A percentile compares a stretch with the other conserved stretches of the same genome.
phyloP scores from a whole-genome alignment of 306 rosid genomes.

The Corylus heterophylla region DNA sequence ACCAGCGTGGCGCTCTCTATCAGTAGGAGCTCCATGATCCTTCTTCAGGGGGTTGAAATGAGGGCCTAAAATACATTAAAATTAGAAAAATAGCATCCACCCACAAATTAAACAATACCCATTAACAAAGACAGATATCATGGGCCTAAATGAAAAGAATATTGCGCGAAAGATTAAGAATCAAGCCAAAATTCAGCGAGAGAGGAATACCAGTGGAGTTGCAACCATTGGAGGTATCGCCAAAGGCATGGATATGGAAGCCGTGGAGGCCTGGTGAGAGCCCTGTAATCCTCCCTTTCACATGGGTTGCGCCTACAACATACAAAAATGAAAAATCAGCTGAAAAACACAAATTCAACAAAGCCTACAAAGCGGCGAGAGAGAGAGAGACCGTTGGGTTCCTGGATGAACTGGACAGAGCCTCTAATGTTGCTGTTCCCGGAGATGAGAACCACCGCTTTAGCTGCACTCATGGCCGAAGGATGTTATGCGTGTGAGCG shows the following conservation, averaged over 20 bases:
- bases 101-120: not conserved
- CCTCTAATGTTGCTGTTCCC: conserved; percentile 62
- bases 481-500: not conserved
- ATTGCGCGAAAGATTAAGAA: not conserved
- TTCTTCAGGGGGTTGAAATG: conserved; percentile 74
- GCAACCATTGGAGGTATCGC: conserved; percentile 67
- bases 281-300: conserved; percentile 56
- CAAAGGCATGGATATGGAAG: conserved; percentile 57
- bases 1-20: conserved; percentile 73
- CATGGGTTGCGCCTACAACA: conserved; percentile 48
- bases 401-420: conserved; percentile 56
- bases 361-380: not conserved
- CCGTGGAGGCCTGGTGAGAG: conserved; percentile 55
- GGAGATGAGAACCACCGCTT: conserved; percentile 61
- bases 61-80: conserved; percentile 43
- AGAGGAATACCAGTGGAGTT: conserved; percentile 40
- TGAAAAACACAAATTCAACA: not conserved
- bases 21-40: conserved; percentile 66
- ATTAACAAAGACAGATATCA: not conserved
- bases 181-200: conserved; percentile 4
- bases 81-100: not conserved
- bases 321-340: conserved; percentile 3
- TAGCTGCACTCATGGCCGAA: conserved; percentile 32
- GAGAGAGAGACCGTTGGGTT: conserved; percentile 40
- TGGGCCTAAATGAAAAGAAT: not conserved